Conservation (phyloP, 2,329 filamentous ascomycete species). For the Capronia americana region DNA sequence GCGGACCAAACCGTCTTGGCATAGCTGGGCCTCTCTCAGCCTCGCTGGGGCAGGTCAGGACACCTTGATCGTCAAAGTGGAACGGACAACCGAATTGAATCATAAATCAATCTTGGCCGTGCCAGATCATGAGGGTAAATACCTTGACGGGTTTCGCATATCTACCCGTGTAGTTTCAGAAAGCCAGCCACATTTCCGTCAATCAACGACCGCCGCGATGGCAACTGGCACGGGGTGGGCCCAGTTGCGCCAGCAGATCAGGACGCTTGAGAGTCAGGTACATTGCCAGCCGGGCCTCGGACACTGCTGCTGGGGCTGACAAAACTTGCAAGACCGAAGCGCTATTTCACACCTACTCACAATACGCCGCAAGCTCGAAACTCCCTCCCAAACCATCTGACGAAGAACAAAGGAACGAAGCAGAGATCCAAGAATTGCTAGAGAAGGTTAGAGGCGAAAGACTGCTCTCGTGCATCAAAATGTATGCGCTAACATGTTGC, state of each 20-base stretch:
- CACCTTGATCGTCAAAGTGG: neutral
- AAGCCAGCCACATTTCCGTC: neutral
- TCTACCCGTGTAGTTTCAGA: neutral
- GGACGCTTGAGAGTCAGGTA: slow-evolving; percentile 89
- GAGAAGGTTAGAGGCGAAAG: slow-evolving; percentile 66
- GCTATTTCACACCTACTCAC: slow-evolving; percentile 75
- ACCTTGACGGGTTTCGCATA: neutral
- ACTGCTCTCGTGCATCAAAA: slow-evolving; percentile 3
- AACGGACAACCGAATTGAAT: neutral
- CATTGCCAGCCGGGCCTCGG: neutral
- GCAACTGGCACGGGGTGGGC: slow-evolving; percentile 77
- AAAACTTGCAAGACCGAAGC: slow-evolving; percentile 72
- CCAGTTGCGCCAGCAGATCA: slow-evolving; percentile 89
- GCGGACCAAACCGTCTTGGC: neutral
- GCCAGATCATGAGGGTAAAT: neutral
- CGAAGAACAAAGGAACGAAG: slow-evolving; percentile 80
- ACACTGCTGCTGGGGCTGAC: slow-evolving; percentile 8
- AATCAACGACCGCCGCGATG: slow-evolving; percentile 22
- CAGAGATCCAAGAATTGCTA: slow-evolving; percentile 81
- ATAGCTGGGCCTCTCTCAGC: slow-evolving; percentile 1
- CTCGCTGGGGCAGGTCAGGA: neutral
- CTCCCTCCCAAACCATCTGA: slow-evolving; percentile 83
- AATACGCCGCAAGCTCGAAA: slow-evolving; percentile 80
- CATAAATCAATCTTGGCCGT: neutral
- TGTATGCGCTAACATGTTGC: slow-evolving; percentile 1